These are phyloP conservation scores for Phytophthora hybrid DNA, from an alignment of 352 stramenopile species.

Conservation along the genomic window DNA sequence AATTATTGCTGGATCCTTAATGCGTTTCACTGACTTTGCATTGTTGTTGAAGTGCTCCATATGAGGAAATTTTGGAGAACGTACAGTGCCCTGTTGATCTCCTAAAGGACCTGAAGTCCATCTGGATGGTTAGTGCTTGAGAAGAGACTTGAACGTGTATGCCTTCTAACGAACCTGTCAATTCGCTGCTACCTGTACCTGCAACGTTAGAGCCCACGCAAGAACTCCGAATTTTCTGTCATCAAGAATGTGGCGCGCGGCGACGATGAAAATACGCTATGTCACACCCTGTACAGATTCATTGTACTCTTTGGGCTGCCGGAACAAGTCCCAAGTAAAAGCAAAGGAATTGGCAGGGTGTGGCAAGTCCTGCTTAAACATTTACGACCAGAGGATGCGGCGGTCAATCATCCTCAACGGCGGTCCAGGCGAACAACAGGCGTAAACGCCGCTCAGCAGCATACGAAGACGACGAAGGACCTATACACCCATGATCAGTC, in stretches of 20 bases:
- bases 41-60: conserved; percentile 81
- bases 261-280: conserved; percentile 89
- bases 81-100: conserved; percentile 92
- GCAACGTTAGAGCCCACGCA: conserved; percentile 50
- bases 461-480: conserved; percentile 31
- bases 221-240: conserved; percentile 73
- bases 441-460: conserved; percentile 11
- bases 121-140: conserved; percentile 85
- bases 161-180: not conserved
- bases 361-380: conserved; percentile 73
- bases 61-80: conserved; percentile 97
- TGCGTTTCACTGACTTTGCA: conserved; percentile 6
- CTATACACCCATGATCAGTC: conserved; percentile 56
- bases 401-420: conserved; percentile 22
- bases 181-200: not conserved
- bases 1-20: not conserved
- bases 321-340: conserved; percentile 52
- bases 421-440: conserved; percentile 30
- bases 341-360: conserved; percentile 54
- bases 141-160: not conserved
- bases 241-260: conserved; percentile 65
- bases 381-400: conserved; percentile 53
- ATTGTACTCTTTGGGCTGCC: conserved; percentile 96
- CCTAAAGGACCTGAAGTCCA: conserved; percentile 77
- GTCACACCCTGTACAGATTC: conserved; percentile 97